These are phyloP conservation scores for Pythium insidiosum DNA, from an alignment of 352 stramenopile genomes.

Conservation along the genomic window DNA sequence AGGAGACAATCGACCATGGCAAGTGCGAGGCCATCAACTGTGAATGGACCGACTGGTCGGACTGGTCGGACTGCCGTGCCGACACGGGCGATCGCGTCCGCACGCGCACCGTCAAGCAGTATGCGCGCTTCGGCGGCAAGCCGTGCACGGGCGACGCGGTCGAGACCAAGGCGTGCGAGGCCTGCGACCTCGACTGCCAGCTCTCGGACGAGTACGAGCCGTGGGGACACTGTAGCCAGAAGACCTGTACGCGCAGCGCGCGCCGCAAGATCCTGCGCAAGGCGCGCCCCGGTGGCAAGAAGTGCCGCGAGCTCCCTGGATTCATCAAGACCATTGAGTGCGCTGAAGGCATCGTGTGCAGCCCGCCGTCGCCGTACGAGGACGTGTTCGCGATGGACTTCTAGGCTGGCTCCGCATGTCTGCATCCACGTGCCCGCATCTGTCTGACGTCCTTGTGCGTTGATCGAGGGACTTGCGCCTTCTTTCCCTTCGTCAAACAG, in stretches of 20 bases:
- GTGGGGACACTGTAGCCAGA: background rate
- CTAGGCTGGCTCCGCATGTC: too few relatives aligned
- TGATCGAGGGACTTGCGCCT: too few relatives aligned
- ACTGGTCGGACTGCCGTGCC: constrained; percentile 7
- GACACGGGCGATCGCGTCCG: background rate
- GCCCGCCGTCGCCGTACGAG: too few relatives aligned
- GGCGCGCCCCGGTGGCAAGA: constrained; percentile 2
- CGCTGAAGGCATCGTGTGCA: background rate
- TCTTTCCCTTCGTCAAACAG: too few relatives aligned
- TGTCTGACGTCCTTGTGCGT: too few relatives aligned
- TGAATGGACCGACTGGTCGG: constrained; percentile 3
- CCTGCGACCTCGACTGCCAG: constrained; percentile 1
- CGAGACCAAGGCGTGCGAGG: background rate
- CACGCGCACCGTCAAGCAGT: constrained; percentile 15
- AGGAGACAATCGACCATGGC: background rate
- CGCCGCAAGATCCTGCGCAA: background rate
- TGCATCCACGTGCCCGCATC: too few relatives aligned
- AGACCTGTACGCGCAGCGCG: constrained; percentile 1
- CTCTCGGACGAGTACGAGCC: background rate
- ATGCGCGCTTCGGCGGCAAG: constrained; percentile 1
- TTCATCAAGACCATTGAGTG: background rate
- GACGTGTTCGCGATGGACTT: too few relatives aligned
- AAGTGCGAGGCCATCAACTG: constrained; percentile 9
- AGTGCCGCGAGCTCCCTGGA: background rate
- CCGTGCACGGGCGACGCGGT: background rate